Percentiles rank a stretch among this genome's conserved stretches.
Conservation (phyloP, 106 monocot genomes). For the Dactylorhiza incarnata region DNA sequence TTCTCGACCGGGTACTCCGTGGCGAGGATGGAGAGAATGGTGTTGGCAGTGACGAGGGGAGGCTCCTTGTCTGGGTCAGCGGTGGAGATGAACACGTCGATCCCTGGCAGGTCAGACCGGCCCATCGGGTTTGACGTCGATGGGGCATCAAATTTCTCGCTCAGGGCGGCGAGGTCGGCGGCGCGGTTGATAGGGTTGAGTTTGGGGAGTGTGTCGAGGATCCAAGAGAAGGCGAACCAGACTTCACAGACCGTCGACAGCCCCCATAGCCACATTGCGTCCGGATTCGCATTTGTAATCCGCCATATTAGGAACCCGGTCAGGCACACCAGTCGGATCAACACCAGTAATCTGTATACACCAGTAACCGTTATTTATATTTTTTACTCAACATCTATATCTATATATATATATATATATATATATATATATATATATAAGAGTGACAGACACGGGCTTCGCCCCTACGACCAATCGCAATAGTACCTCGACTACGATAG, state of each 20-base stretch:
- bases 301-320: conserved; percentile 62
- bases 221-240: conserved; percentile 92
- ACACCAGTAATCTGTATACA: conserved; percentile 33
- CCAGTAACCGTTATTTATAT: too few relatives aligned
- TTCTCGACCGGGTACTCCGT: conserved; percentile 95
- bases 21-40: conserved; percentile 76
- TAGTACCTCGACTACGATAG: too few relatives aligned
- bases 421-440: too few relatives aligned
- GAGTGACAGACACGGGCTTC: too few relatives aligned
- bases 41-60: conserved; percentile 78
- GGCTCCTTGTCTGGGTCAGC: conserved; percentile 80
- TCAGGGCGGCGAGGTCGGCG: conserved; percentile 59
- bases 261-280: conserved; percentile 91
- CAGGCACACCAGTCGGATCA: conserved; percentile 43
- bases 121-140: conserved; percentile 43
- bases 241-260: conserved; percentile 82
- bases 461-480: too few relatives aligned
- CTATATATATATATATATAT: too few relatives aligned
- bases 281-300: conserved; percentile 58
- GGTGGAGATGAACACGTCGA: conserved; percentile 63
- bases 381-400: too few relatives aligned
- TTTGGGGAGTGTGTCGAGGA: conserved; percentile 82
- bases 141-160: conserved; percentile 48
- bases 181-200: conserved; percentile 87
- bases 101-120: conserved; percentile 57